Evolutionary conservation across 495 filamentous ascomycete genomes (phyloP), one percentile per base, ranked within the genome.

Genomic region (Antarctomyces pellizariae): DNA sequence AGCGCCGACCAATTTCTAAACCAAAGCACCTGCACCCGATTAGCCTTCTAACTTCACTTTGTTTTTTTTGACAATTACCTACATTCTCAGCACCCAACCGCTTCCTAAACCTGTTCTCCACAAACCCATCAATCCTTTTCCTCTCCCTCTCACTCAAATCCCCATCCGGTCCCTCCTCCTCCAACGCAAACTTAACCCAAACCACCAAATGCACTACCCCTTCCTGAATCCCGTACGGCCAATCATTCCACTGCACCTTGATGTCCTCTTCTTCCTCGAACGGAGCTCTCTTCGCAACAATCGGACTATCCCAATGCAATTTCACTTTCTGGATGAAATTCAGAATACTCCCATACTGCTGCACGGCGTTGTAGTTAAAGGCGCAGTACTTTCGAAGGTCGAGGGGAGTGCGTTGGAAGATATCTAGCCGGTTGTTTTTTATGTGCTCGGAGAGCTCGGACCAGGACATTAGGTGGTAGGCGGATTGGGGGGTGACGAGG

Each of bases 1-100:
- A 91, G 50, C 2, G 59, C 61, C 27, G 52, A 58, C 79, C 79
- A 90, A 41, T 90, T 90, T 56, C 73, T 80, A 54, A 89, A 90
- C 79, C 79, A 91, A 23, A 75, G 59, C 18, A 80, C 66, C 68
- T 76, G 32, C 19, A 11, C 19, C 7, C 19, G 2, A 29, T 28
- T n/a, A 28, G 15, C n/a, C 15, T 25, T 27, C 12, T 25, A 8
- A 22, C 16, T 30, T 15, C 12, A 25, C 26, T 20, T 10, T 3
- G 4, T 27, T 13, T 25, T 18, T 10, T 27, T 6, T 10, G 5
- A 24, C 7, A 5, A 4, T 7, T n/a, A 46, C 53, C 48, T 35
- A 60, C 59, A 43, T 48, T 45, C 22, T 59, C 37, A 39, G 46
- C 40, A 36, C 53, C 35, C 6, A 48, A 23, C 24, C 33, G 41